Conservation (phyloP, 352 stramenopile genomes). For the Phytophthora vignae region DNA sequence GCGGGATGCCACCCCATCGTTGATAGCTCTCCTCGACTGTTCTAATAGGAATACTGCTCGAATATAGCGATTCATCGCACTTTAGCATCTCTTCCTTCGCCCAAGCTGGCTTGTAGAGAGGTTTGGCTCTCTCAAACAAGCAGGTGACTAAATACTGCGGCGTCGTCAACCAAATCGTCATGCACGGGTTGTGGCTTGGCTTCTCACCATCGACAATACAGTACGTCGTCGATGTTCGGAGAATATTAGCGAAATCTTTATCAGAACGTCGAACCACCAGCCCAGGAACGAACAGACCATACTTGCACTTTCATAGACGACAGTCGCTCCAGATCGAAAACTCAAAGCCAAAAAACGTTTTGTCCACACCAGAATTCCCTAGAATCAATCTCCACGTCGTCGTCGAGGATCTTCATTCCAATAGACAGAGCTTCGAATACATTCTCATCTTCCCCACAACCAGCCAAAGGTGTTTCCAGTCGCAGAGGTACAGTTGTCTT, state of each 20-base stretch:
- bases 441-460: background rate
- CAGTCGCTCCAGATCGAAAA: background rate
- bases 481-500: no score
- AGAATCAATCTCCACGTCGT: conserved; percentile 23
- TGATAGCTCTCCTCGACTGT: background rate
- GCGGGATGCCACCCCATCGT: conserved; percentile 5
- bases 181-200: conserved; percentile 17
- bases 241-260: conserved; percentile 25
- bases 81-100: background rate
- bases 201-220: conserved; percentile 36
- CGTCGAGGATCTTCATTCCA: background rate
- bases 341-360: conserved; percentile 30
- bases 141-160: conserved; percentile 1
- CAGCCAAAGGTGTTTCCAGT: no score
- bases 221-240: conserved; percentile 23
- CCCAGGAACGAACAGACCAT: background rate
- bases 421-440: no score
- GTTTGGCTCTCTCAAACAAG: conserved; percentile 23
- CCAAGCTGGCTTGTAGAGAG: conserved; percentile 8
- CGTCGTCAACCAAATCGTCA: conserved; percentile 38
- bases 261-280: background rate
- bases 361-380: conserved; percentile 35
- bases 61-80: background rate
- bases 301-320: background rate
- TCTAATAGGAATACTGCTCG: background rate